These are phyloP conservation scores for Dactylellina parvicollis DNA, from an alignment of 2,329 filamentous ascomycete genomes.

Conservation along the genomic window DNA sequence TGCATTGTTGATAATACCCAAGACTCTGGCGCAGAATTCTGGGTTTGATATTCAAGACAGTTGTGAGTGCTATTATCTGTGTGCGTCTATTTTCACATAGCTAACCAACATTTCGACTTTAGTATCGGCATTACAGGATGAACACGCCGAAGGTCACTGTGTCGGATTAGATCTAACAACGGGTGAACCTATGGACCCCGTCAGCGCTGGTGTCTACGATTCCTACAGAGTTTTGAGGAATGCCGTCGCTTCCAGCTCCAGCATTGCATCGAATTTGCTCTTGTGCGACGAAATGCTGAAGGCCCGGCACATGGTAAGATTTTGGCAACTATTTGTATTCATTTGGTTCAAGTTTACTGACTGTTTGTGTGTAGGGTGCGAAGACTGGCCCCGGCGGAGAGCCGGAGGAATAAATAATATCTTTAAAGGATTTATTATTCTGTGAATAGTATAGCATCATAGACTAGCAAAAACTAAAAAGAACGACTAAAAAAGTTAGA, in stretches of 20 bases:
- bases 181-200: slow-evolving; percentile 93
- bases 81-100: slow-evolving; percentile 6
- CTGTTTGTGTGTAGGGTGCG: slow-evolving; percentile 42
- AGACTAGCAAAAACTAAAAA: slow-evolving; percentile 23
- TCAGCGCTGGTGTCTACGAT: slow-evolving; percentile 91
- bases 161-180: slow-evolving; percentile 87
- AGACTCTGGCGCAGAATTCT: slow-evolving; percentile 94
- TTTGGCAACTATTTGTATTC: neutral
- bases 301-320: slow-evolving; percentile 84
- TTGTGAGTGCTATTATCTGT: slow-evolving; percentile 68
- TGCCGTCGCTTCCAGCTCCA: slow-evolving; percentile 89
- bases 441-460: slow-evolving; percentile 44
- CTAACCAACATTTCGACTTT: slow-evolving; percentile 49
- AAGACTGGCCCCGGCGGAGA: slow-evolving; percentile 56
- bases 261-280: slow-evolving; percentile 93
- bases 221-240: slow-evolving; percentile 95
- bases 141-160: slow-evolving; percentile 81
- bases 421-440: slow-evolving; percentile 4
- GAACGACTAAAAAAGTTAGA: slow-evolving; percentile 17
- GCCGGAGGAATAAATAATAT: slow-evolving; percentile 47
- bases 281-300: slow-evolving; percentile 98
- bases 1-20: slow-evolving; percentile 92
- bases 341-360: slow-evolving; percentile 5
- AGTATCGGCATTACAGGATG: slow-evolving; percentile 89
- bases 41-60: slow-evolving; percentile 97